Percentiles rank a stretch among this genome's conserved stretches.
Evolutionary conservation across 2,329 filamentous ascomycete species (phyloP).

Genomic region (Trichoderma sp.): DNA sequence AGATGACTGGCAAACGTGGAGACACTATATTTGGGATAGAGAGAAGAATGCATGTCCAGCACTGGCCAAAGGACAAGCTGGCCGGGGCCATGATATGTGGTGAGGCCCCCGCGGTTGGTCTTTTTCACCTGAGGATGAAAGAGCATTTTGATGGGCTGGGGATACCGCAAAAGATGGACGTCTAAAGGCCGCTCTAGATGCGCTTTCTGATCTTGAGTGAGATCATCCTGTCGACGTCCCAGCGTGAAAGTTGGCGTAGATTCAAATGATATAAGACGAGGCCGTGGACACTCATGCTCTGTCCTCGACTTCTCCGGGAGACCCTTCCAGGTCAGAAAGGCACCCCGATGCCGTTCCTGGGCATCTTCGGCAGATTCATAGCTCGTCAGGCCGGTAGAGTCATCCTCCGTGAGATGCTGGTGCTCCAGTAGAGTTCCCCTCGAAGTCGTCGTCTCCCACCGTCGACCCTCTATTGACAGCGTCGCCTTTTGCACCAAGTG

Average conservation of each 20-base stretch:
- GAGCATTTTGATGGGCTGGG: constrained; percentile 31
- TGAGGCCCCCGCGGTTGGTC: constrained; percentile 81
- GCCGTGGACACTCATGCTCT: constrained; percentile 48
- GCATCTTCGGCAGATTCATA: constrained; percentile 34
- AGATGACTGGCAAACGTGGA: constrained; percentile 75
- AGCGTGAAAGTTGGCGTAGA: constrained; percentile 84
- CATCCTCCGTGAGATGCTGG: constrained; percentile 30
- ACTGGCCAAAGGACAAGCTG: constrained; percentile 93
- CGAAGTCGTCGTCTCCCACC: background rate
- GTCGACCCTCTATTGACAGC: background rate
- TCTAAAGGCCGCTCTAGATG: constrained; percentile 44
- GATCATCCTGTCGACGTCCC: constrained; percentile 69
- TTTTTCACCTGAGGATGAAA: constrained; percentile 61
- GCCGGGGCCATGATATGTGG: constrained; percentile 92
- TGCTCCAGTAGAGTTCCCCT: constrained; percentile 29
- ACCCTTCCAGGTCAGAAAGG: constrained; percentile 37
- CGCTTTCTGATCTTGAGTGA: constrained; percentile 46
- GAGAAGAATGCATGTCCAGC: constrained; percentile 66
- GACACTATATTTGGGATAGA: constrained; percentile 62
- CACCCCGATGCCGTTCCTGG: constrained; percentile 36
- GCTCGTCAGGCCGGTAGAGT: constrained; percentile 26
- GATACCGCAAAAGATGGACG: constrained; percentile 28
- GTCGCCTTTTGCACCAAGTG: background rate
- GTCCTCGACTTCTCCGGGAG: constrained; percentile 10
- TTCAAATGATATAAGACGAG: constrained; percentile 78